Evolutionary conservation across 495 filamentous ascomycete genomes (phyloP).

Genomic region (Penicillium atrosanguineum): DNA sequence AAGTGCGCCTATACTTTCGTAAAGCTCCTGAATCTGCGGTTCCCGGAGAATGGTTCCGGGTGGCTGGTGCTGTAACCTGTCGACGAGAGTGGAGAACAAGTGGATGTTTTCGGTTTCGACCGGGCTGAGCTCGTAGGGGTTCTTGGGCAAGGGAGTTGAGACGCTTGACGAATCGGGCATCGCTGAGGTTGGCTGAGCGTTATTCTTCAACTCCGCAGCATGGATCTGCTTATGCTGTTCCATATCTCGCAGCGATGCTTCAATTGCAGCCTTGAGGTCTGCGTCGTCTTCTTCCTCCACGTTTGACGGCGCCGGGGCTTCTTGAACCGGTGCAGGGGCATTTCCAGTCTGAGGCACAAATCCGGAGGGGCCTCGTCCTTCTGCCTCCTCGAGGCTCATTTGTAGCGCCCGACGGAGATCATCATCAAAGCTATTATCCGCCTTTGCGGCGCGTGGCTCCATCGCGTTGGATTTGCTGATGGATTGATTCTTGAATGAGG

Average conservation of each 20-base stretch:
- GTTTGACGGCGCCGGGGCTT: conserved; percentile 32
- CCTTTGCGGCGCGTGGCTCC: conserved; percentile 85
- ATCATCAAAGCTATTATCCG: conserved; percentile 88
- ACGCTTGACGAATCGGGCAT: conserved; percentile 24
- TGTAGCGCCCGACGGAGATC: conserved; percentile 89
- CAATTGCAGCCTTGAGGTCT: conserved; percentile 93
- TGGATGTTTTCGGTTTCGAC: conserved; percentile 98
- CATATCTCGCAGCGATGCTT: conserved; percentile 95
- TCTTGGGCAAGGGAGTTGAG: conserved; percentile 61
- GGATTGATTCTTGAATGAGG: conserved; percentile 50
- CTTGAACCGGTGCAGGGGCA: conserved; percentile 39
- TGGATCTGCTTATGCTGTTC: conserved; percentile 95
- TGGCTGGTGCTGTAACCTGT: conserved; percentile 90
- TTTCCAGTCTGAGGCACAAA: conserved; percentile 65
- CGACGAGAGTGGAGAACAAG: conserved; percentile 90
- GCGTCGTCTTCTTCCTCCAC: conserved; percentile 71
- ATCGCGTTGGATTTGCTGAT: conserved; percentile 60
- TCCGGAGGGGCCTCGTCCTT: conserved; percentile 66
- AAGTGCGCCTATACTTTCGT: conserved; percentile 90
- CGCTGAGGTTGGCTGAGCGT: conserved; percentile 38
- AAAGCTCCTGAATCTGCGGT: conserved; percentile 96
- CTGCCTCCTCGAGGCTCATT: conserved; percentile 94
- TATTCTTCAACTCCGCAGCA: conserved; percentile 72
- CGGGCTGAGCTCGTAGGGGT: conserved; percentile 90
- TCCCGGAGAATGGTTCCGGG: conserved; percentile 93